Conservation (phyloP, 352 stramenopile species). For the Globisporangium emineosum region DNA sequence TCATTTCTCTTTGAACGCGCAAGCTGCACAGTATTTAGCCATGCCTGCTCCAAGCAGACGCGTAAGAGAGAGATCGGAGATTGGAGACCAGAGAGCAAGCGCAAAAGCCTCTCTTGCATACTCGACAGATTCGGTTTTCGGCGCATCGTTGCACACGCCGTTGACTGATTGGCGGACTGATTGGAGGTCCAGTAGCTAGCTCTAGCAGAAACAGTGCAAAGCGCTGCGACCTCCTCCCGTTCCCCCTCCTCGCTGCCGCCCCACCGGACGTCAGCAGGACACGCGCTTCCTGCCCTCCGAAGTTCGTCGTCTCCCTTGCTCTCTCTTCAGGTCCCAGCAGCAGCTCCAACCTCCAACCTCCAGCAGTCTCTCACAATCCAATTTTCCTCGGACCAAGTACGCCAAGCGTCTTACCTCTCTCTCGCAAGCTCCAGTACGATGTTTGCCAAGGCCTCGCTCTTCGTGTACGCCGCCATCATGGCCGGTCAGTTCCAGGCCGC, state of each 20-base stretch:
- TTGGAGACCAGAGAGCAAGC: too few relatives aligned
- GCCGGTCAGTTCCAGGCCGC: slow-evolving; percentile 5
- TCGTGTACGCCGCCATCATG: slow-evolving; percentile 12
- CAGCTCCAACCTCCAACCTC: not conserved
- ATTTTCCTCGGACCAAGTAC: slow-evolving; percentile 8
- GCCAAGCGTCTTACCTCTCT: not conserved
- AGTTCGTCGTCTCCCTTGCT: not conserved
- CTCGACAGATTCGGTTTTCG: slow-evolving; percentile 2
- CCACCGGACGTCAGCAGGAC: not conserved
- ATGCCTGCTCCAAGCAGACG: too few relatives aligned
- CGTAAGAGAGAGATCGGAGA: too few relatives aligned
- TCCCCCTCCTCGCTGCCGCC: not conserved
- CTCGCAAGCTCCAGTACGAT: slow-evolving; percentile 4
- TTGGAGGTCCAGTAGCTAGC: not conserved
- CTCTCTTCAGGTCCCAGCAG: not conserved
- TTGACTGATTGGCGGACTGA: slow-evolving; percentile 2
- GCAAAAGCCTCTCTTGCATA: too few relatives aligned
- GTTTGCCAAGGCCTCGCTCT: slow-evolving; percentile 17
- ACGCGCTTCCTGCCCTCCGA: not conserved
- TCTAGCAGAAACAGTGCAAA: not conserved
- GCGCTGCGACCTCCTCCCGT: not conserved
- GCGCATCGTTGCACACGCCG: not conserved
- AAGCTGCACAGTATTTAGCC: too few relatives aligned
- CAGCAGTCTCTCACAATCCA: slow-evolving; percentile 1
- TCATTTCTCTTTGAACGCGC: too few relatives aligned